phyloP scores from a whole-genome alignment of 1,284 basidiomycete genomes.

The Anthracocystis walkeri region DNA sequence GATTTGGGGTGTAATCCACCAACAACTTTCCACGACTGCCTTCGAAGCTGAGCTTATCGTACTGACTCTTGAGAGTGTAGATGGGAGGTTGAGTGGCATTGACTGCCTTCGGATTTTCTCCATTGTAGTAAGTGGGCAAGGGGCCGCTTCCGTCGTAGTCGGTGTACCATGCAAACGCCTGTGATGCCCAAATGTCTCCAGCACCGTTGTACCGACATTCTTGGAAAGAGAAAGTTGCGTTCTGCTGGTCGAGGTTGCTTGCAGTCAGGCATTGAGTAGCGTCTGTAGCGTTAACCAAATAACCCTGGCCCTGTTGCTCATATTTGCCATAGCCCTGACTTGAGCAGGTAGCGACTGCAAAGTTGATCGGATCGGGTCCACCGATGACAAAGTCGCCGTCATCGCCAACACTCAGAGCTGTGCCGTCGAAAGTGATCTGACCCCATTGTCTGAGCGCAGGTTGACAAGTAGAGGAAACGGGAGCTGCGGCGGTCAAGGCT shows the following conservation, averaged over 20 bases:
- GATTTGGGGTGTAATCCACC: slow-evolving; percentile 28
- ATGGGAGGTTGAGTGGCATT: slow-evolving; percentile 10
- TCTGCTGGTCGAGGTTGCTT: slow-evolving; percentile 15
- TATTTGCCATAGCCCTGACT: not conserved
- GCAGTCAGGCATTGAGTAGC: slow-evolving; percentile 24
- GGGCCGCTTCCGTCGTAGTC: not conserved
- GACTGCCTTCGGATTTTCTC: slow-evolving; percentile 13
- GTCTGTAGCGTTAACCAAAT: slow-evolving; percentile 28
- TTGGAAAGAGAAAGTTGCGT: slow-evolving; percentile 23
- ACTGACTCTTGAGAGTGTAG: slow-evolving; percentile 12
- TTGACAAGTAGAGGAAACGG: slow-evolving; percentile 8
- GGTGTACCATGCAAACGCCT: slow-evolving; percentile 24
- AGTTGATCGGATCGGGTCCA: slow-evolving; percentile 16
- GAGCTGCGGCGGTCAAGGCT: slow-evolving; percentile 13
- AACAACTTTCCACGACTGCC: slow-evolving; percentile 14
- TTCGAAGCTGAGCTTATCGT: slow-evolving; percentile 9
- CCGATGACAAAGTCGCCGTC: slow-evolving; percentile 27
- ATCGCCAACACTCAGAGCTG: slow-evolving; percentile 10
- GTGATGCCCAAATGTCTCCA: slow-evolving; percentile 19
- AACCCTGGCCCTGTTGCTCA: slow-evolving; percentile 7
- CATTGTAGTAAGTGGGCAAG: slow-evolving; percentile 3
- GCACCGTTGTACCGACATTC: slow-evolving; percentile 26
- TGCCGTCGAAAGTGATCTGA: slow-evolving; percentile 7
- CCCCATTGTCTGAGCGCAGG: slow-evolving; percentile 3
- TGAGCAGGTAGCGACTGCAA: slow-evolving; percentile 16